phyloP scores from a whole-genome alignment of 805 yeast species.

The Vanderwaltozyma yarrowii region DNA sequence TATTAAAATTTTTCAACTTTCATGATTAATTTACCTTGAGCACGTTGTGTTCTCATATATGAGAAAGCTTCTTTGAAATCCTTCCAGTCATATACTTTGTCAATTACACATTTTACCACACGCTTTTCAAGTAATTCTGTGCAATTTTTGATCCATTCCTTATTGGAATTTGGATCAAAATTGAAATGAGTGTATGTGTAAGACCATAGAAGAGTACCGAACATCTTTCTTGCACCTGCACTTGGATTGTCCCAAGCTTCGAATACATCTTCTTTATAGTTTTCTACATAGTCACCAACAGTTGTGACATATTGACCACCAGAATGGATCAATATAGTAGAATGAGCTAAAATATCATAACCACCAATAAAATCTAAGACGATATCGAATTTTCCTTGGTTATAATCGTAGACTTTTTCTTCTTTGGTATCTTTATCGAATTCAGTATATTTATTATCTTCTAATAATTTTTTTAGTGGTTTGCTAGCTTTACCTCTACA shows the following conservation, averaged over 20 bases:
- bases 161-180: slow-evolving; percentile 26
- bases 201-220: slow-evolving; percentile 29
- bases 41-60: slow-evolving; percentile 39
- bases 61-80: slow-evolving; percentile 45
- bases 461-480: slow-evolving; percentile 23
- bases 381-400: slow-evolving; percentile 44
- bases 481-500: slow-evolving; percentile 26
- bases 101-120: slow-evolving; percentile 41
- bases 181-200: slow-evolving; percentile 30
- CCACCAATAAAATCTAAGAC: slow-evolving; percentile 71
- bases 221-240: slow-evolving; percentile 28
- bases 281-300: slow-evolving; percentile 48
- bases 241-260: slow-evolving; percentile 29
- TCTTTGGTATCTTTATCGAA: slow-evolving; percentile 24
- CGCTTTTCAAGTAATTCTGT: slow-evolving; percentile 38
- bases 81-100: slow-evolving; percentile 46
- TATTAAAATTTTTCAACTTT: slow-evolving; percentile 33
- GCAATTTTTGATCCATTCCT: slow-evolving; percentile 35
- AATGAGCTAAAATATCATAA: slow-evolving; percentile 37
- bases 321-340: slow-evolving; percentile 34
- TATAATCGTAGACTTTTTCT: slow-evolving; percentile 19
- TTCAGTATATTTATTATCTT: slow-evolving; percentile 29
- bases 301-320: slow-evolving; percentile 48
- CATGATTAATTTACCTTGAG: slow-evolving; percentile 61
- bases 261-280: slow-evolving; percentile 31